phyloP scores from a whole-genome alignment of 2,329 filamentous ascomycete species.

The Hymenoscyphus repandus region DNA sequence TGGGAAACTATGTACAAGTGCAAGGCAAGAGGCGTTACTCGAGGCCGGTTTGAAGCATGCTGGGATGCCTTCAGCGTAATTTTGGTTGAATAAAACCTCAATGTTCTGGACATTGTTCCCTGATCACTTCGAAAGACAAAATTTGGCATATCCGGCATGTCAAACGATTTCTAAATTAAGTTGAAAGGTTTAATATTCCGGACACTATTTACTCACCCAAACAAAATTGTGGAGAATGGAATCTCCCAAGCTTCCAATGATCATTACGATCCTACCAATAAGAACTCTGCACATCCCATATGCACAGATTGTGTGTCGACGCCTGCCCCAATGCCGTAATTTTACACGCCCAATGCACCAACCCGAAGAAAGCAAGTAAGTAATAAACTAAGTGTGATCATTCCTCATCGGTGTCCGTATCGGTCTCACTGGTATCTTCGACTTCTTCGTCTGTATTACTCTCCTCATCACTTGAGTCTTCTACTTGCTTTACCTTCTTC shows the following conservation, averaged over 20 bases:
- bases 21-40: too few species aligned
- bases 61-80: too few species aligned
- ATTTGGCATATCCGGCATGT: too few species aligned
- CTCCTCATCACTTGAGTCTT: constrained; percentile 71
- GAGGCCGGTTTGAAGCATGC: too few species aligned
- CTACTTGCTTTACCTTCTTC: constrained; percentile 45
- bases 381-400: constrained; percentile 10
- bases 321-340: neutral
- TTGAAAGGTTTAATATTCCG: too few species aligned
- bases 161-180: too few species aligned
- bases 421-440: constrained; percentile 61
- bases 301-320: neutral
- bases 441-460: constrained; percentile 70
- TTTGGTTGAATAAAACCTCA: too few species aligned
- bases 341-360: neutral
- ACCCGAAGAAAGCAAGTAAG: neutral
- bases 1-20: neutral
- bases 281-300: neutral
- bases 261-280: neutral
- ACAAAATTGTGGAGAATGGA: neutral
- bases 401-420: constrained; percentile 53
- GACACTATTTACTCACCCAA: too few species aligned
- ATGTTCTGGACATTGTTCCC: too few species aligned
- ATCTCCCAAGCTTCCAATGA: neutral
- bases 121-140: too few species aligned